Evolutionary conservation across 345 rosid genomes (phyloP), one percentile per base, ranked within the genome.

Genomic region (Arabis hirsuta): DNA sequence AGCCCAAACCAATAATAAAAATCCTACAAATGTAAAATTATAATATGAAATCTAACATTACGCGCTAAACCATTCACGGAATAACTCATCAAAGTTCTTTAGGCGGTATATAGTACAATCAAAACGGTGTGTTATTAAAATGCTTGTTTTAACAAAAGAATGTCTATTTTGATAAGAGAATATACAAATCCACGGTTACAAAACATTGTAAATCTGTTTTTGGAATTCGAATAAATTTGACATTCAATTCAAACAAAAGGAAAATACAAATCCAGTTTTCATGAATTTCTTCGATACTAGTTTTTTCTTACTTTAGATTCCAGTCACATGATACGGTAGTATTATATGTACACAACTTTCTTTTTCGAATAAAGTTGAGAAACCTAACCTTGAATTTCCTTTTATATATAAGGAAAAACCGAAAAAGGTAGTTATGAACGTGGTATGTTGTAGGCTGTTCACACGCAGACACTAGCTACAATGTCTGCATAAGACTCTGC

Each of bases 321-420:
- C 41, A 24, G 3, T 41, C 65, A 41, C 65, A 65, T 65, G 52
- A n/a, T 20, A 55, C 55, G 43, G 13, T 22, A 29, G 16, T 12
- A 38, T 5, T 64, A 41, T 64, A 41, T 64, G 64, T 36, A 55
- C 44, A 24, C 48, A 20, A 29, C 16, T 47, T 64, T 64, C 12
- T 63, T 45, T 64, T 11, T 36, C 9, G 22, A 39, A 39, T 39
- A 57, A 66, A 66, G 54, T n/a, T 66, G 36, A 50, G 11, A 57
- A 41, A 73, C 72, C 78, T 65, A 58, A 73, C 38, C 31, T 73
- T 41, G 61, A 9, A 57, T 41, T 65, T 57, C n/a, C 11, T 45
- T 48, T 26, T 14, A 27, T 12, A 50, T 2, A 29, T 0, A 32
- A 22, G 41, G 10, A 9, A 5, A 16, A 16, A 16, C 16, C 16